A percentile compares a stretch with the other conserved stretches of the same genome.
phyloP scores from a whole-genome alignment of 495 filamentous ascomycete species.

The Aspergillus coremiiformis region DNA sequence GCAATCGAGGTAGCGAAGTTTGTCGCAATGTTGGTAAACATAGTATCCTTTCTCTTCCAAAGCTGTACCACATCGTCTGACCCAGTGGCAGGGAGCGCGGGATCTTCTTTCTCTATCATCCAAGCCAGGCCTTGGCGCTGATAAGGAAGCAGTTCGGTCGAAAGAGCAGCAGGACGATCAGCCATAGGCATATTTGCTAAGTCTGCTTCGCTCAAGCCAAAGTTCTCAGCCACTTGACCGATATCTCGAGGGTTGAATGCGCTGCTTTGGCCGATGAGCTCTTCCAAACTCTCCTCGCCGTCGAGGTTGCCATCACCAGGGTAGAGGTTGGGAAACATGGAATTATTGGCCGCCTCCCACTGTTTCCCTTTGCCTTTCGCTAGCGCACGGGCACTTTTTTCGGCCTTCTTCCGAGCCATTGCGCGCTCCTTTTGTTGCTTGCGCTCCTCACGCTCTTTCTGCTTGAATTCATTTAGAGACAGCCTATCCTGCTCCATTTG shows the following conservation, averaged over 20 bases:
- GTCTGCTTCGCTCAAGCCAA: slow-evolving; percentile 59
- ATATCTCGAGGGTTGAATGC: slow-evolving; percentile 62
- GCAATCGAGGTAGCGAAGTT: slow-evolving; percentile 51
- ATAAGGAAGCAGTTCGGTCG: slow-evolving; percentile 66
- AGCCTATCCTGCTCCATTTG: slow-evolving; percentile 57
- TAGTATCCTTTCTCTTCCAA: slow-evolving; percentile 55
- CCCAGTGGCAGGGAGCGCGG: slow-evolving; percentile 55
- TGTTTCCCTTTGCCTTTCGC: slow-evolving; percentile 32
- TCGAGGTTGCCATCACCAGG: slow-evolving; percentile 18
- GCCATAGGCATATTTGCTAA: slow-evolving; percentile 69
- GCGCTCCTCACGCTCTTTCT: slow-evolving; percentile 27
- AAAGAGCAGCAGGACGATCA: slow-evolving; percentile 53
- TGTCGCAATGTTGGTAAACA: slow-evolving; percentile 71
- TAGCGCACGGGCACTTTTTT: slow-evolving; percentile 37
- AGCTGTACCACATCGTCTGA: slow-evolving; percentile 66
- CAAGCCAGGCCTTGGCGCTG: slow-evolving; percentile 80
- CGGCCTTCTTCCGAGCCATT: slow-evolving; percentile 44
- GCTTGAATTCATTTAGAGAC: slow-evolving; percentile 38
- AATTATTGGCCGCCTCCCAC: slow-evolving; percentile 21
- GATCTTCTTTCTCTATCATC: slow-evolving; percentile 71
- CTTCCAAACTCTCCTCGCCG: slow-evolving; percentile 44
- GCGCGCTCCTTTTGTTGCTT: slow-evolving; percentile 26
- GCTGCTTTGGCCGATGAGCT: slow-evolving; percentile 61
- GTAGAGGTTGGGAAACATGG: slow-evolving; percentile 28
- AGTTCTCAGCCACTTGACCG: slow-evolving; percentile 60